A percentile compares a stretch with the other conserved stretches of the same genome.
phyloP scores from a whole-genome alignment of 371 early-diverging fungal genomes.

The Mucor velutinosus region DNA sequence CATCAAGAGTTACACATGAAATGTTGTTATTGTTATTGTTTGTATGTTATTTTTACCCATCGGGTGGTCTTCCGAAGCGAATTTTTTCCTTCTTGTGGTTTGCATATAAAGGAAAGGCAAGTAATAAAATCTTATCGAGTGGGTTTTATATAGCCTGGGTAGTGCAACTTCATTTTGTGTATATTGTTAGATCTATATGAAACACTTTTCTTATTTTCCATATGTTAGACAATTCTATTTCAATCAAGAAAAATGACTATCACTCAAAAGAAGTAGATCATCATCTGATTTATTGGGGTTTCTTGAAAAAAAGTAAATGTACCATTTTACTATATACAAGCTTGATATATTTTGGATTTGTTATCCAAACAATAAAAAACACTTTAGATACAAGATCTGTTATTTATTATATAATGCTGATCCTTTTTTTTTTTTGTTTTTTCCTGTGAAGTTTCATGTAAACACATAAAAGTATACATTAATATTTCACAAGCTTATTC shows the following conservation, averaged over 20 bases:
- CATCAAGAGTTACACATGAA: neutral
- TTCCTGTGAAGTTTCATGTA: neutral
- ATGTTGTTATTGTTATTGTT: slow-evolving; percentile 11
- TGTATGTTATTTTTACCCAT: slow-evolving; percentile 9
- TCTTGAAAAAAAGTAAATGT: neutral
- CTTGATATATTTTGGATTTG: neutral
- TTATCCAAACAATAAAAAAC: neutral
- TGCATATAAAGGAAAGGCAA: neutral
- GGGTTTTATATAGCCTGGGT: neutral
- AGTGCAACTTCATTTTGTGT: neutral
- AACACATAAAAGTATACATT: slow-evolving; percentile 3
- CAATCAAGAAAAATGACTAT: neutral
- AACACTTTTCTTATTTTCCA: neutral
- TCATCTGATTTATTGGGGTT: neutral
- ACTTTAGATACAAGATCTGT: neutral
- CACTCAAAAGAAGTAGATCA: neutral
- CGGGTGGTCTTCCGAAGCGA: slow-evolving; percentile 3
- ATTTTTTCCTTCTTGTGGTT: neutral
- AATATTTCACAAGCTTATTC: slow-evolving; percentile 1
- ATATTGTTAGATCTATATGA: neutral
- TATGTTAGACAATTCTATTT: neutral
- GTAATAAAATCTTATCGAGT: neutral
- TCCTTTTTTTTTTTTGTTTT: neutral
- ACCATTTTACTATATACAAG: neutral
- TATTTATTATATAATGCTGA: slow-evolving; percentile 4